These are phyloP conservation scores for Brassica cretica DNA, from an alignment of 345 rosid genomes.

Conservation along the genomic window DNA sequence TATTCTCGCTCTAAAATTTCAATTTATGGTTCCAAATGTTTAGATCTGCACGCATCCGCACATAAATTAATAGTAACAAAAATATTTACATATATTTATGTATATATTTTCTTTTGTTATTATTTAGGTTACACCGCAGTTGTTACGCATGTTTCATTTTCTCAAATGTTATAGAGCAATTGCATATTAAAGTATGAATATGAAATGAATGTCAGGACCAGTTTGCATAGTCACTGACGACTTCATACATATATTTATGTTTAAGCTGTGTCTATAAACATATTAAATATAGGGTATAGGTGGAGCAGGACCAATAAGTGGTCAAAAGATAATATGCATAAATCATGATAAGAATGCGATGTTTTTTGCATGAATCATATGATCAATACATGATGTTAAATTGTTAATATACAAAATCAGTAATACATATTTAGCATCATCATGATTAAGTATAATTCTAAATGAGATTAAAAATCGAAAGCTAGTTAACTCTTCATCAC, in stretches of 20 bases:
- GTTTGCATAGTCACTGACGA: slow-evolving; percentile 14
- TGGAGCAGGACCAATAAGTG: slow-evolving; percentile 26
- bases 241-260: background rate
- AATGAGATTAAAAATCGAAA: background rate
- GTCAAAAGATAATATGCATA: slow-evolving; percentile 12
- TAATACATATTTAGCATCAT: background rate
- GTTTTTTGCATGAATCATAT: slow-evolving; percentile 12
- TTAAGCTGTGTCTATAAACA: background rate
- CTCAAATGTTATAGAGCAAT: background rate
- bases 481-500: background rate
- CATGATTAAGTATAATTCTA: background rate
- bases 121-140: too few species aligned
- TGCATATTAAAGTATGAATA: slow-evolving; percentile 15
- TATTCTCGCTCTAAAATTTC: background rate
- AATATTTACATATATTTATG: too few species aligned
- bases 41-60: too few species aligned
- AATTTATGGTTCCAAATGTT: background rate
- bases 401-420: background rate
- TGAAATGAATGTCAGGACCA: slow-evolving; percentile 22
- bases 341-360: slow-evolving; percentile 24
- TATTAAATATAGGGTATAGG: slow-evolving; percentile 19
- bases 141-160: background rate
- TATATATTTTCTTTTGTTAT: too few species aligned
- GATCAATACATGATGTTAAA: background rate
- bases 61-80: too few species aligned